A percentile compares a stretch with the other conserved stretches of the same genome.
Conservation (phyloP, 2,329 filamentous ascomycete species). For the Lasiodiplodia hormozganensis region DNA sequence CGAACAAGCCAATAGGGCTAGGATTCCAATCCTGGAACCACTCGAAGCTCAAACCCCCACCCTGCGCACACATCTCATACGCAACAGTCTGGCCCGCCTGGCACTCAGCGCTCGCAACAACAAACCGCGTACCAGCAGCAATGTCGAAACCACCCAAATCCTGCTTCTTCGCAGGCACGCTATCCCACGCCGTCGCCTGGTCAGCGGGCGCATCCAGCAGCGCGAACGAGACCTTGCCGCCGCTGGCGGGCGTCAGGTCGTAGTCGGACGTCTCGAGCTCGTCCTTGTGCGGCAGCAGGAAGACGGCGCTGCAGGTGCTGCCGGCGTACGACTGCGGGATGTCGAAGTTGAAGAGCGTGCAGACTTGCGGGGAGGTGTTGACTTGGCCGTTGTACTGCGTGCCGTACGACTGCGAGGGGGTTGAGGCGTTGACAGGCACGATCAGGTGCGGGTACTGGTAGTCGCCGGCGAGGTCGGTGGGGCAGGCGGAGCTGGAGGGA, state of each 20-base stretch:
- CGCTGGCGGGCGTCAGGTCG: constrained; percentile 50
- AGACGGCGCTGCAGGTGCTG: constrained; percentile 68
- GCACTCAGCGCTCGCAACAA: constrained; percentile 62
- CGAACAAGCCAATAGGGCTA: constrained; percentile 48
- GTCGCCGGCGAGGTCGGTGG: constrained; percentile 39
- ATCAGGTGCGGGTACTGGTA: constrained; percentile 43
- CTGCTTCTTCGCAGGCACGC: constrained; percentile 54
- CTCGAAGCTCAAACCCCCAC: constrained; percentile 57
- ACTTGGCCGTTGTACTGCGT: constrained; percentile 38
- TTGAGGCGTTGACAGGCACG: constrained; percentile 38
- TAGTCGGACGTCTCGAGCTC: constrained; percentile 67
- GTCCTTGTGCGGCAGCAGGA: constrained; percentile 66
- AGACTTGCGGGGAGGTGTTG: constrained; percentile 40
- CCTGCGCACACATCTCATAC: constrained; percentile 60
- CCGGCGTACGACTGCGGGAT: constrained; percentile 51
- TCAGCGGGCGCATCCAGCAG: constrained; percentile 55
- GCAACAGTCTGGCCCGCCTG: constrained; percentile 59
- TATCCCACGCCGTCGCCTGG: constrained; percentile 61
- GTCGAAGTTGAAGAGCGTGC: constrained; percentile 56
- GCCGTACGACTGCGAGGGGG: constrained; percentile 34
- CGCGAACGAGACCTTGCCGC: constrained; percentile 62
- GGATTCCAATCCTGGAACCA: constrained; percentile 72
- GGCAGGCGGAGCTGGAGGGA: constrained; percentile 23
- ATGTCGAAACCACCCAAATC: constrained; percentile 56
- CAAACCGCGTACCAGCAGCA: constrained; percentile 61